These are phyloP conservation scores for Gyrodon lividus DNA, from an alignment of 768 basidiomycete genomes.

Conservation along the genomic window DNA sequence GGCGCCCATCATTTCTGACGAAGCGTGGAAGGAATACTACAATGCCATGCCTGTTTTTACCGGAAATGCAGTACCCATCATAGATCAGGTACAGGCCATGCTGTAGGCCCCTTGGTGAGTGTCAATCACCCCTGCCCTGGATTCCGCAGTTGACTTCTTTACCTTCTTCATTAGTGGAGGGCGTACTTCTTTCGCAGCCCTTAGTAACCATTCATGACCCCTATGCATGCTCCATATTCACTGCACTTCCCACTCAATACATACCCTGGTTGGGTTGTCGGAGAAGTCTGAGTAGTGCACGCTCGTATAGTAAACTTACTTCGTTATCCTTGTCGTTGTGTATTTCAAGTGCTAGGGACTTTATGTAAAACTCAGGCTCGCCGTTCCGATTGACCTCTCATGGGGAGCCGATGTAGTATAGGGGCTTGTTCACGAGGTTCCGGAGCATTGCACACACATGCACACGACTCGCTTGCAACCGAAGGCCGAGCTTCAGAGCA, in stretches of 20 bases:
- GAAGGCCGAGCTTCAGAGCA: neutral
- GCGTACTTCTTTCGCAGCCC: neutral
- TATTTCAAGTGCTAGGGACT: neutral
- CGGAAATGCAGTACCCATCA: slow-evolving; percentile 40
- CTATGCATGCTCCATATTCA: slow-evolving; percentile 4
- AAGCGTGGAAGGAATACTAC: slow-evolving; percentile 48
- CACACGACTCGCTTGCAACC: neutral
- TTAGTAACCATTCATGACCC: slow-evolving; percentile 1
- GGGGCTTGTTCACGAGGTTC: too few relatives aligned
- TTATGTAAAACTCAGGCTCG: too few relatives aligned
- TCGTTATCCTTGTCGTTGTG: neutral
- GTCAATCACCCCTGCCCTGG: neutral
- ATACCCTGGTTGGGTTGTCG: slow-evolving; percentile 4
- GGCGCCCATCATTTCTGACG: slow-evolving; percentile 54
- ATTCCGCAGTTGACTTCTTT: slow-evolving; percentile 4
- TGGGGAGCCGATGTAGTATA: too few relatives aligned
- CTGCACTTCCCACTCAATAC: slow-evolving; percentile 2
- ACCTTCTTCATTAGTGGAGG: slow-evolving; percentile 6
- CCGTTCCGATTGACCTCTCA: too few relatives aligned
- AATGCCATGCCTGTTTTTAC: slow-evolving; percentile 40
- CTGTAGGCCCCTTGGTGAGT: slow-evolving; percentile 32
- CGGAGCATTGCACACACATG: neutral
- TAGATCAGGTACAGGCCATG: slow-evolving; percentile 42
- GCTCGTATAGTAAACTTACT: neutral
- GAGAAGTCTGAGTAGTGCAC: slow-evolving; percentile 9